Evolutionary conservation across 345 rosid species (phyloP), one percentile per base, ranked within the genome.

Genomic region (Mallotus nudiflorus): DNA sequence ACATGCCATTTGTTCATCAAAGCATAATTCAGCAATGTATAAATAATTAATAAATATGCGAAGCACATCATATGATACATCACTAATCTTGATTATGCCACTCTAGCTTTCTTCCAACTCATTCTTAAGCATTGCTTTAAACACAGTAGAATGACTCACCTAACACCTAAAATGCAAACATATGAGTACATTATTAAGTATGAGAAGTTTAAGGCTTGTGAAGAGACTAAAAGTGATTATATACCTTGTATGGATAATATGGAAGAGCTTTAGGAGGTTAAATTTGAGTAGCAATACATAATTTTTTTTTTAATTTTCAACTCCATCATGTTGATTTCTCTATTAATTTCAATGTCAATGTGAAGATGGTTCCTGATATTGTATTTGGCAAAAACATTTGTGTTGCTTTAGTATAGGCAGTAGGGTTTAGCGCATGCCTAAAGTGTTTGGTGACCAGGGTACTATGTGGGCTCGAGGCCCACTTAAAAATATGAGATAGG

Each of bases 61-160:
- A 39, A 91, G 91, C 3, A 91, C 87, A 15, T 89, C 91, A 8
- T 84, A 85, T 13, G 95, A 83, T 8, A 82, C 88, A 33, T 91
- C 93, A 19, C 76, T 78, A 62, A 94, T 91, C 82, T 83, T 91
- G 76, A 89, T 89, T 10, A 88, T 89, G 29, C 96, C 97, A 25
- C 97, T 91, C 20, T 78, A 81, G 70, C 93, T 89, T 73, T 94
- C 97, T 69, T 84, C 84, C 98, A 86, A 91, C 80, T 89, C 96
- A 55, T 89, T 91, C 79, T 85, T 88, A 11, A 89, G 85, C 97
- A 94, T 91, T 13, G 96, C 97, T 81, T 83, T 86, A 60, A 94
- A 91, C 52, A 94, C 93, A 0, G 95, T 96, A 0, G 96, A 94
- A 27, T 90, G 91, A 62, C 81, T 84, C 27, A 78, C 95, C 95